Conservation (phyloP, 257 asterid genomes). For the Prunella vulgaris region DNA sequence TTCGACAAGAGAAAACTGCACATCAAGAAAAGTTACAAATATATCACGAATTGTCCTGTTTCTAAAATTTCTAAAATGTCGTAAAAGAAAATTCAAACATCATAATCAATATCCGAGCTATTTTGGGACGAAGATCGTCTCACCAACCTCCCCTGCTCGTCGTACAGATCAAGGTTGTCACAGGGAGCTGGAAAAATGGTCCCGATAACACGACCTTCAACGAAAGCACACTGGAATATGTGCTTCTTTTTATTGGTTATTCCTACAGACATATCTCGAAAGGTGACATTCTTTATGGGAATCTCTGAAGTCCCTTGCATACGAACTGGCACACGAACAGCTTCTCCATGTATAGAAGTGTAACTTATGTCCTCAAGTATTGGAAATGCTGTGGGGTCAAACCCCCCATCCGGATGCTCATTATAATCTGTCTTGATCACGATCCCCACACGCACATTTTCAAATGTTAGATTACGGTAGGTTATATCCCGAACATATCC, state of each 20-base stretch:
- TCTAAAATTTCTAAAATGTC: background rate
- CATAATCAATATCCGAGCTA: conserved; percentile 80
- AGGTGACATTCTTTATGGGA: conserved; percentile 53
- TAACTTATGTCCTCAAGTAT: conserved; percentile 65
- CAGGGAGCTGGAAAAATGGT: conserved; percentile 82
- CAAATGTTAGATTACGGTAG: conserved; percentile 68
- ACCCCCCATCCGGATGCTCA: conserved; percentile 79
- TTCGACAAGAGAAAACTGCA: background rate
- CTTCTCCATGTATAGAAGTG: conserved; percentile 67
- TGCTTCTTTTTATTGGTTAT: conserved; percentile 72
- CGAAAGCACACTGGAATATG: conserved; percentile 77
- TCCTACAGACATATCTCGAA: conserved; percentile 76
- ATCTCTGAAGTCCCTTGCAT: conserved; percentile 76
- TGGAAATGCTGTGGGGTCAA: conserved; percentile 78
- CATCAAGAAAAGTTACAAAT: background rate
- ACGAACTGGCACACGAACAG: conserved; percentile 92
- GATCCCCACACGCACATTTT: conserved; percentile 76
- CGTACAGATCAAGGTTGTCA: conserved; percentile 72
- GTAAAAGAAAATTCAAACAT: conserved; percentile 37
- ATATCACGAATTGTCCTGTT: conserved; percentile 1
- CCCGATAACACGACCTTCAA: conserved; percentile 79
- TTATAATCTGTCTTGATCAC: conserved; percentile 93
- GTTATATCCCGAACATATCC: conserved; percentile 70
- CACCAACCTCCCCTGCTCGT: conserved; percentile 62
- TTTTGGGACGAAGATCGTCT: conserved; percentile 50